Evolutionary conservation across 441 rosid genomes (phyloP).

Genomic region (Euphorbia celastroides): DNA sequence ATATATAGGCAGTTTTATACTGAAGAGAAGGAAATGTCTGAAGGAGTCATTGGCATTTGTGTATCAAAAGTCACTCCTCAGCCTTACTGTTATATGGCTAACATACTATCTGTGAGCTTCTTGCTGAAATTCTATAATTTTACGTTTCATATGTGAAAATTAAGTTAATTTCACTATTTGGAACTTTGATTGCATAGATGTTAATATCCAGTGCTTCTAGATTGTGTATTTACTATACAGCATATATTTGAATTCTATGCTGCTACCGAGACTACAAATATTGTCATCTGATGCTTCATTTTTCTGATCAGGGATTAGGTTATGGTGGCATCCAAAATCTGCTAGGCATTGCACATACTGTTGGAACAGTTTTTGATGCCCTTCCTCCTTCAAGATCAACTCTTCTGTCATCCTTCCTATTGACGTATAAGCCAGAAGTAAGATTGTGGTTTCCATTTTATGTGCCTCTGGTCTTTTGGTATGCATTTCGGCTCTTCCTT

Average conservation of each 20-base stretch:
- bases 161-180: background rate
- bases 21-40: slow-evolving; percentile 58
- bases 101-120: slow-evolving; percentile 54
- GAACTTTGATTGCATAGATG: background rate
- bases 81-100: slow-evolving; percentile 52
- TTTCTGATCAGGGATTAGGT: slow-evolving; percentile 41
- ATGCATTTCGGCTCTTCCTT: background rate
- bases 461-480: too few relatives aligned
- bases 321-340: slow-evolving; percentile 48
- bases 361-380: slow-evolving; percentile 51
- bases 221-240: too few relatives aligned
- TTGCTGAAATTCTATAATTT: background rate
- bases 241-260: too few relatives aligned
- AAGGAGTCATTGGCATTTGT: slow-evolving; percentile 63
- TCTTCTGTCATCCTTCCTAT: slow-evolving; percentile 55
- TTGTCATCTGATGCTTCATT: slow-evolving; percentile 3
- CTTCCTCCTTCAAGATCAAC: slow-evolving; percentile 59
- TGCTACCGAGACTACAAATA: too few relatives aligned
- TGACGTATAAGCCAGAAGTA: slow-evolving; percentile 60
- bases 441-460: slow-evolving; percentile 17
- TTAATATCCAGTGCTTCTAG: too few relatives aligned
- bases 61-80: slow-evolving; percentile 43
- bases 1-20: slow-evolving; percentile 66
- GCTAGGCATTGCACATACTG: slow-evolving; percentile 53
- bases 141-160: slow-evolving; percentile 1